These are phyloP conservation scores for Aspergillus tanneri DNA, from an alignment of 2,329 filamentous ascomycete species.

Conservation along the genomic window DNA sequence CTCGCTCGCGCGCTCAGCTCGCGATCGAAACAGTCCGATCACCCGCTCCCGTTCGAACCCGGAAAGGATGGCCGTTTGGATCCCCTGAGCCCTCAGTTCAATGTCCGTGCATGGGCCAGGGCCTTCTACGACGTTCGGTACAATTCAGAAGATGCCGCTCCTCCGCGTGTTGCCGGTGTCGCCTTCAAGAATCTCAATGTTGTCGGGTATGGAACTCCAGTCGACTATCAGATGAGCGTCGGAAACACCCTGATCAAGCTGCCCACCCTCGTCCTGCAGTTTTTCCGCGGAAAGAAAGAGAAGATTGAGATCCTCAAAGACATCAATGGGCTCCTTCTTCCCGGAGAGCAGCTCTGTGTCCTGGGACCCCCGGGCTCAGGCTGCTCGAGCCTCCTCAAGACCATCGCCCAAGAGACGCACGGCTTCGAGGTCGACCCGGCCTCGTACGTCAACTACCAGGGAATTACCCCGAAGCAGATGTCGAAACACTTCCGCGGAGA, in stretches of 20 bases:
- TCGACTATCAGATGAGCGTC: constrained; percentile 31
- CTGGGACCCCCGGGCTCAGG: constrained; percentile 42
- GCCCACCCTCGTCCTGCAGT: not conserved
- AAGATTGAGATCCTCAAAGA: constrained; percentile 55
- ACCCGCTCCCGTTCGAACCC: constrained; percentile 6
- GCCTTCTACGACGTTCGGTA: constrained; percentile 17
- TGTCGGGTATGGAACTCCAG: not conserved
- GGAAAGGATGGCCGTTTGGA: constrained; percentile 3
- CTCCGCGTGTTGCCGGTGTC: constrained; percentile 8
- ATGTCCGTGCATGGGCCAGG: constrained; percentile 13
- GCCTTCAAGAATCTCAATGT: constrained; percentile 12
- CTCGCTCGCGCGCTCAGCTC: constrained; percentile 10
- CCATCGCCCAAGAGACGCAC: constrained; percentile 73
- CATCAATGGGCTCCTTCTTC: constrained; percentile 58
- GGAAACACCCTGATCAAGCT: constrained; percentile 8
- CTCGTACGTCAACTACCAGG: constrained; percentile 75
- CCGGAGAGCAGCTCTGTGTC: constrained; percentile 51
- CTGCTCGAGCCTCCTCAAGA: constrained; percentile 78
- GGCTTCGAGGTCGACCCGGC: constrained; percentile 67
- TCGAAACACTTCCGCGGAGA: constrained; percentile 55
- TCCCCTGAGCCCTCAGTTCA: constrained; percentile 11
- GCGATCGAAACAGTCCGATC: constrained; percentile 3
- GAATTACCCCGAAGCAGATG: constrained; percentile 6
- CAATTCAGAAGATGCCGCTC: constrained; percentile 1
- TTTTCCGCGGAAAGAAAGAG: not conserved